These are phyloP conservation scores for Prunus yedoensis DNA, from an alignment of 331 rosid genomes.

Conservation along the genomic window DNA sequence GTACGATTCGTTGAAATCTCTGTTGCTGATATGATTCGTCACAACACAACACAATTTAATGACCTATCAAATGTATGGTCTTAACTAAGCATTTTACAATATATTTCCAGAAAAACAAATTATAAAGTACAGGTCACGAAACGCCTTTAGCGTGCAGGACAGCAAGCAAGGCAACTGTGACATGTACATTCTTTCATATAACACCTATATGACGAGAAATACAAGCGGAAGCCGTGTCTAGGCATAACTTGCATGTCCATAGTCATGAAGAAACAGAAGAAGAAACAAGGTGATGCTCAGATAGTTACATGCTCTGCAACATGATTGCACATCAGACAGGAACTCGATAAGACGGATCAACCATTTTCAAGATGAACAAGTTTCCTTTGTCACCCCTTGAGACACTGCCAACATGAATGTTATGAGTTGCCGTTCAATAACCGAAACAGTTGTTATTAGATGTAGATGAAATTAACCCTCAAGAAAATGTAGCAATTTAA, in stretches of 20 bases:
- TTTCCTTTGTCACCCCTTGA: constrained; percentile 90
- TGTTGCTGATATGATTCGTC: no score
- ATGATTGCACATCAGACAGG: constrained; percentile 42
- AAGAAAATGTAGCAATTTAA: neutral
- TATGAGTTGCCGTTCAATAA: neutral
- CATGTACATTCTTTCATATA: neutral
- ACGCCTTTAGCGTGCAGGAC: neutral
- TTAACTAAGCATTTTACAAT: neutral
- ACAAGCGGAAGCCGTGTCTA: neutral
- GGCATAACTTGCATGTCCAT: neutral
- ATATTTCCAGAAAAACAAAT: neutral
- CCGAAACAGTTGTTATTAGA: neutral
- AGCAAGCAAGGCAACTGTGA: neutral
- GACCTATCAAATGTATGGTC: neutral
- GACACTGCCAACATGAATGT: constrained; percentile 48
- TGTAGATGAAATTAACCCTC: no score
- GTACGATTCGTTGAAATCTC: no score
- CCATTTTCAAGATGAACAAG: constrained; percentile 79
- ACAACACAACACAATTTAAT: no score
- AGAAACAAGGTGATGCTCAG: neutral
- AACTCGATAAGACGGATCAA: constrained; percentile 82
- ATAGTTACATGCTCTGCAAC: neutral
- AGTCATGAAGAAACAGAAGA: neutral
- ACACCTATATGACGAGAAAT: neutral
- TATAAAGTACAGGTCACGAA: no score